phyloP scores from a whole-genome alignment of 345 rosid genomes.

The Moricandia moricandioides region DNA sequence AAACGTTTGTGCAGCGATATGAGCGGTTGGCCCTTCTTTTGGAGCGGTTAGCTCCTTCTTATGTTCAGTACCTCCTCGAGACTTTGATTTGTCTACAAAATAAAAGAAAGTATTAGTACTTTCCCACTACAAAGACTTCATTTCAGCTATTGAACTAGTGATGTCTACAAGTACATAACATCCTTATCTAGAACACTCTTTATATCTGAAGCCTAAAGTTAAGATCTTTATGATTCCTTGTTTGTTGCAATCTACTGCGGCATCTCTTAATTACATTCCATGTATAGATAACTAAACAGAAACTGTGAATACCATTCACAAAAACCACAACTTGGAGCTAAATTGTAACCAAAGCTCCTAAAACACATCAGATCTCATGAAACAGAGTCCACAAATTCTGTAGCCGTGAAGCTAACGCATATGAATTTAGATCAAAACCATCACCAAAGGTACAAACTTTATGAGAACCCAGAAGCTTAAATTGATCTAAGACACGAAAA shows the following conservation, averaged over 20 bases:
- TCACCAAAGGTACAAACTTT: slow-evolving; percentile 20
- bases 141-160: background rate
- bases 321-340: slow-evolving; percentile 14
- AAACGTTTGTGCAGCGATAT: slow-evolving; percentile 91
- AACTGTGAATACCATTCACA: background rate
- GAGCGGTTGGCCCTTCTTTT: slow-evolving; percentile 68
- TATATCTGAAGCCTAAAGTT: background rate
- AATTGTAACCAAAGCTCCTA: slow-evolving; percentile 15
- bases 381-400: slow-evolving; percentile 1
- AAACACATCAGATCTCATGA: slow-evolving; percentile 48
- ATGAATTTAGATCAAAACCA: slow-evolving; percentile 45
- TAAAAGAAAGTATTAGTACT: slow-evolving; percentile 6
- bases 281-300: slow-evolving; percentile 3
- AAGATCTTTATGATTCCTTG: background rate
- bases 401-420: slow-evolving; percentile 16
- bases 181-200: background rate
- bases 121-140: background rate
- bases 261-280: slow-evolving; percentile 3
- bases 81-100: slow-evolving; percentile 68
- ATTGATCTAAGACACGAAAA: slow-evolving; percentile 34
- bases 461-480: slow-evolving; percentile 27
- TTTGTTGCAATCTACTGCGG: background rate
- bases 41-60: slow-evolving; percentile 67
- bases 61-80: slow-evolving; percentile 55
- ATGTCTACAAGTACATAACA: background rate